A percentile compares a stretch with the other conserved stretches of the same genome.
phyloP scores from a whole-genome alignment of 129 eudicot species.

The Helianthus annuus region HanXRQr2.0-SUNRISE NC_035446.2:100888583-100889082 shows the following conservation, averaged over 20 bases:
- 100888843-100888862: constrained; percentile 65
- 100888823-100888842: constrained; percentile 67
- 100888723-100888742: constrained; percentile 58
- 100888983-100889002: constrained; percentile 59
- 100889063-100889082: constrained; percentile 78
- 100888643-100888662: constrained; percentile 77
- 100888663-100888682: constrained; percentile 58
- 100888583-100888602: constrained; percentile 98
- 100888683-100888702: constrained; percentile 71
- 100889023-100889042: constrained; percentile 58
- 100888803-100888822: constrained; percentile 88
- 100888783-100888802: constrained; percentile 47
- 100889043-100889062: constrained; percentile 69
- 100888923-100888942: constrained; percentile 61
- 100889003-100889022: constrained; percentile 66
- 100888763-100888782: constrained; percentile 29
- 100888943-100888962: constrained; percentile 83
- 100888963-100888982: constrained; percentile 79
- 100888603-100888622: constrained; percentile 78
- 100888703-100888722: constrained; percentile 99
- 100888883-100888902: constrained; percentile 74
- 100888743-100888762: constrained; percentile 15
- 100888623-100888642: constrained; percentile 66
- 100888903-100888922: constrained; percentile 92
- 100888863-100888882: constrained; percentile 34